Evolutionary conservation across 2,329 filamentous ascomycete genomes (phyloP).

Genomic region (Thielaviopsis musarum): DNA sequence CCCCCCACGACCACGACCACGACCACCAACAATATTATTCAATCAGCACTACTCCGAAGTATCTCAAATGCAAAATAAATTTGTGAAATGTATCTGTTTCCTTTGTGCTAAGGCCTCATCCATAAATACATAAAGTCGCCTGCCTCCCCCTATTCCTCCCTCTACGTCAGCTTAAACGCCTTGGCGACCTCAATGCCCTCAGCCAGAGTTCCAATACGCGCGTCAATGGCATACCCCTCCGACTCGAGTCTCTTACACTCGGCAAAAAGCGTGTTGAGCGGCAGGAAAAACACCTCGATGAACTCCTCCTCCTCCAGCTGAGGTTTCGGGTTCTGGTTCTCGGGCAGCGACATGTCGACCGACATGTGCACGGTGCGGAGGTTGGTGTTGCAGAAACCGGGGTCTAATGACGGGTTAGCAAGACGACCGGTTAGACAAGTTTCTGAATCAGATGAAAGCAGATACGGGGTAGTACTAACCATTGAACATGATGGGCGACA

Average conservation of each 20-base stretch:
- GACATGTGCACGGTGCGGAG: conserved; percentile 54
- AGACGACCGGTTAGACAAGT: neutral
- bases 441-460: neutral
- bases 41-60: too few relatives aligned
- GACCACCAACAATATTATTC: too few relatives aligned
- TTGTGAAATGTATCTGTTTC: neutral
- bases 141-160: neutral
- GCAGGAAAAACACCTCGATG: conserved; percentile 61
- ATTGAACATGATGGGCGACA: conserved; percentile 50
- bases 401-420: conserved; percentile 24
- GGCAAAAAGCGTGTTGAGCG: conserved; percentile 44
- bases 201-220: conserved; percentile 58
- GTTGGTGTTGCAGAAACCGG: conserved; percentile 51
- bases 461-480: conserved; percentile 20
- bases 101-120: neutral
- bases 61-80: neutral
- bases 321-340: conserved; percentile 52
- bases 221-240: conserved; percentile 64
- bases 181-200: conserved; percentile 63
- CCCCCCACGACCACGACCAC: too few relatives aligned
- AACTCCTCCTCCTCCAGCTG: conserved; percentile 67
- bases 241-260: conserved; percentile 50
- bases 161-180: conserved; percentile 26
- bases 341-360: conserved; percentile 50
- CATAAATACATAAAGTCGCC: neutral